Percentiles rank a stretch among this genome's conserved stretches.
These are phyloP conservation scores for Rhamnella rubrinervis DNA, from an alignment of 331 rosid species.

Conservation along the genomic window DNA sequence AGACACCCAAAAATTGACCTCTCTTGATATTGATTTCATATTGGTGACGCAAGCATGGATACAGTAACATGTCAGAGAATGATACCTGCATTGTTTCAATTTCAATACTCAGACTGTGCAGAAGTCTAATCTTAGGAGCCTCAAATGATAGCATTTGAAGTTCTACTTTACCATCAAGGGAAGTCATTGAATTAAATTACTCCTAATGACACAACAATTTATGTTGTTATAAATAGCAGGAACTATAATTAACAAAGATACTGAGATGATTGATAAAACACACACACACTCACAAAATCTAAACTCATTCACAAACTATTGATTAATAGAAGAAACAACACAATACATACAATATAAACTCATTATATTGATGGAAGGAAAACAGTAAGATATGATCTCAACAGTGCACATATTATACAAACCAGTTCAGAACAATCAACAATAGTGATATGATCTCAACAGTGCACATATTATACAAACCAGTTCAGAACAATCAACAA, in stretches of 20 bases:
- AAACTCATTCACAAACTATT: too few relatives aligned
- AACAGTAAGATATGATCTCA: too few relatives aligned
- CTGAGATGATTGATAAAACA: too few relatives aligned
- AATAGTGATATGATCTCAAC: too few relatives aligned
- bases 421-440: too few relatives aligned
- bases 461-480: too few relatives aligned
- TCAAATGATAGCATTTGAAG: conserved; percentile 46
- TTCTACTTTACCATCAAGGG: conserved; percentile 49
- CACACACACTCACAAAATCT: too few relatives aligned
- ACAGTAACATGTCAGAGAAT: background rate
- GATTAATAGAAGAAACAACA: too few relatives aligned
- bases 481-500: too few relatives aligned
- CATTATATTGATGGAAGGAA: too few relatives aligned
- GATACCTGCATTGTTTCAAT: conserved; percentile 75
- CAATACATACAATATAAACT: too few relatives aligned
- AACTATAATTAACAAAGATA: background rate
- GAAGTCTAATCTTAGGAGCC: conserved; percentile 67
- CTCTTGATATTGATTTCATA: background rate
- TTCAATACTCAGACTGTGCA: conserved; percentile 75
- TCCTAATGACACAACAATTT: conserved; percentile 38
- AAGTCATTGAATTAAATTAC: conserved; percentile 49
- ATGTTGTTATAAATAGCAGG: background rate
- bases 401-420: too few relatives aligned
- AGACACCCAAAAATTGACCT: background rate
- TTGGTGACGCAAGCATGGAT: background rate